These are phyloP conservation scores for Coemansia sp. DNA, from an alignment of 192 early-diverging fungal species.

Conservation along the genomic window DNA sequence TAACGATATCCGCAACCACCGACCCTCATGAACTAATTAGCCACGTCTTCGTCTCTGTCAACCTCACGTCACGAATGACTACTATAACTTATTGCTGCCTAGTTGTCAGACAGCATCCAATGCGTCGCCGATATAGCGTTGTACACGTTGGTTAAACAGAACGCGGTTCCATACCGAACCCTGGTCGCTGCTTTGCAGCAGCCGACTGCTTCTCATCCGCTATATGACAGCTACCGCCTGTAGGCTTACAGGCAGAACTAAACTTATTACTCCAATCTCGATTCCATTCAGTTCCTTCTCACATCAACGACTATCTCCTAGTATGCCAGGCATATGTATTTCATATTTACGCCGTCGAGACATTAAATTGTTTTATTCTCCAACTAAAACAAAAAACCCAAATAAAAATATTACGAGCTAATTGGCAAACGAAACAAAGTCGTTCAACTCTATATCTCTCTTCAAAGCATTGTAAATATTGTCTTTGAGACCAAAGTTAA, in stretches of 20 bases:
- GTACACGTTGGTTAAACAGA: no score
- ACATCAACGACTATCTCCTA: no score
- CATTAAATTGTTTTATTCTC: neutral
- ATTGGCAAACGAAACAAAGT: conserved; percentile 25
- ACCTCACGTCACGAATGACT: neutral
- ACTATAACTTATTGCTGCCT: neutral
- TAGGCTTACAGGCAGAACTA: no score
- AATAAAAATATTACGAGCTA: neutral
- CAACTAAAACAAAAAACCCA: neutral
- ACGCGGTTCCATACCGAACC: no score
- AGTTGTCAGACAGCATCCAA: no score
- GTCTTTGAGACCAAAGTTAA: conserved; percentile 17
- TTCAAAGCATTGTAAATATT: conserved; percentile 16
- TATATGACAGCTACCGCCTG: no score
- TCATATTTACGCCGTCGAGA: neutral
- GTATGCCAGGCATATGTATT: no score
- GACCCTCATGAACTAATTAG: neutral
- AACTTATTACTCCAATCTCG: no score
- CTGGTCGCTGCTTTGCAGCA: no score
- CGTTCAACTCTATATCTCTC: conserved; percentile 10
- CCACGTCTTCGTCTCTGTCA: neutral
- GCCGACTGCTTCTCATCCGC: no score
- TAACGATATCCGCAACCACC: neutral
- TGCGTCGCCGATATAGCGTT: no score
- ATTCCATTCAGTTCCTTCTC: no score